Percentiles rank a stretch among this genome's conserved stretches.
phyloP scores from a whole-genome alignment of 306 rosid genomes.

The Arachis hypogaea region DNA sequence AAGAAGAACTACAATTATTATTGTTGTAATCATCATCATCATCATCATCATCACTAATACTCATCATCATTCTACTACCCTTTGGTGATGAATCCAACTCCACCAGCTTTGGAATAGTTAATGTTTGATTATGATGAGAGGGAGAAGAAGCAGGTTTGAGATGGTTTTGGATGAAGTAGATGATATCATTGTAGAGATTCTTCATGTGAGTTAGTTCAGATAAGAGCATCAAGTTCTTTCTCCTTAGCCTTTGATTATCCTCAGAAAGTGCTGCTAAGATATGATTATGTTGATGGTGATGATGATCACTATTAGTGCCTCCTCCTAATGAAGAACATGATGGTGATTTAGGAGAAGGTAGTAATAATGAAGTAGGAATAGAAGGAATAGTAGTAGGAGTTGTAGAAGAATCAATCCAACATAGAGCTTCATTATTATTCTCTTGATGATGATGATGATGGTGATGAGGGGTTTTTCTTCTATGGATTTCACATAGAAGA shows the following conservation, averaged over 20 bases:
- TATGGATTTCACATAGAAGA: constrained; percentile 67
- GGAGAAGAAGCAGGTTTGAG: constrained; percentile 56
- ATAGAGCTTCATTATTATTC: constrained; percentile 42
- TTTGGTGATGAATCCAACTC: constrained; percentile 47
- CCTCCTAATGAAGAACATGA: constrained; percentile 35
- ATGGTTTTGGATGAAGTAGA: constrained; percentile 77
- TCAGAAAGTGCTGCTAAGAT: constrained; percentile 62
- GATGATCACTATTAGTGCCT: background rate
- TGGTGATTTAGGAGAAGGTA: background rate
- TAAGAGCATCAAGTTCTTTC: constrained; percentile 67
- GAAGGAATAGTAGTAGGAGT: constrained; percentile 7
- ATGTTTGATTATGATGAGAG: constrained; percentile 25
- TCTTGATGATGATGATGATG: constrained; percentile 51
- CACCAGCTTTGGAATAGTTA: constrained; percentile 45
- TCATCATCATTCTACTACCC: constrained; percentile 23
- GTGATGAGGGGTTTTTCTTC: constrained; percentile 67
- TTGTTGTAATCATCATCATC: background rate
- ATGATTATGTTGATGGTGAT: constrained; percentile 38
- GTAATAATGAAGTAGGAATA: background rate
- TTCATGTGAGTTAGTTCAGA: constrained; percentile 82
- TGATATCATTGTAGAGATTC: constrained; percentile 81
- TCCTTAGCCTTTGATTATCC: constrained; percentile 72
- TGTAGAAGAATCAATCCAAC: constrained; percentile 35
- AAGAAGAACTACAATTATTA: constrained; percentile 35
- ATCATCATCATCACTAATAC: too few species aligned